Percentiles rank a stretch among this genome's conserved stretches.
Evolutionary conservation across 2,329 filamentous ascomycete species (phyloP).

Genomic region (Periconia digitata): DNA sequence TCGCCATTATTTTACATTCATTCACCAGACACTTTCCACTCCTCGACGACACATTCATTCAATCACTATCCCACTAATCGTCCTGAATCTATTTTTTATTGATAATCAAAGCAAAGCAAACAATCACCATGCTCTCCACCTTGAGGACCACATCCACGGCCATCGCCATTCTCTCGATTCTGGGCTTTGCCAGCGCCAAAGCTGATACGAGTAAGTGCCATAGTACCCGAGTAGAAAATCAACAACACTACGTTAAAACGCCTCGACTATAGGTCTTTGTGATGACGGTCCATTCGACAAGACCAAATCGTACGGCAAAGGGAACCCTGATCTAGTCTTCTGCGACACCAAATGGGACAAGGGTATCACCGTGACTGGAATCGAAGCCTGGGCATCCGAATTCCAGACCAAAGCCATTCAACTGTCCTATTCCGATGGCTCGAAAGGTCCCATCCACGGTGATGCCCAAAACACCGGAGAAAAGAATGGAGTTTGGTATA

Average conservation of each 20-base stretch:
- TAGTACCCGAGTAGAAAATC: no score
- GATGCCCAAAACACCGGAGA: background rate
- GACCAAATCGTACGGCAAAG: background rate
- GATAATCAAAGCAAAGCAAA: background rate
- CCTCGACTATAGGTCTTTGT: background rate
- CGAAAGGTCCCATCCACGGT: background rate
- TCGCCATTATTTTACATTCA: background rate
- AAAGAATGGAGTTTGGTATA: background rate
- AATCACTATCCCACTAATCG: background rate
- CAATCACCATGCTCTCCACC: background rate
- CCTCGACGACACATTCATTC: background rate
- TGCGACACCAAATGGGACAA: constrained; percentile 1
- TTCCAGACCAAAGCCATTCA: background rate
- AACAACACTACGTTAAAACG: background rate
- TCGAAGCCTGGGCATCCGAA: background rate
- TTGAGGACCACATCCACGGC: background rate
- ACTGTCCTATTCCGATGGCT: background rate
- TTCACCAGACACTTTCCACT: background rate
- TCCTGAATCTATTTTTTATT: background rate
- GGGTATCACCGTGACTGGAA: background rate
- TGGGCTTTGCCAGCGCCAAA: background rate
- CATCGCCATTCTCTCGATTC: background rate
- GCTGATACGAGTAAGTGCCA: background rate
- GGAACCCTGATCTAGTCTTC: background rate
- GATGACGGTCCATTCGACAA: background rate